Evolutionary conservation across 805 yeast genomes (phyloP).

Genomic region (Barnettozyma vustinii): DNA sequence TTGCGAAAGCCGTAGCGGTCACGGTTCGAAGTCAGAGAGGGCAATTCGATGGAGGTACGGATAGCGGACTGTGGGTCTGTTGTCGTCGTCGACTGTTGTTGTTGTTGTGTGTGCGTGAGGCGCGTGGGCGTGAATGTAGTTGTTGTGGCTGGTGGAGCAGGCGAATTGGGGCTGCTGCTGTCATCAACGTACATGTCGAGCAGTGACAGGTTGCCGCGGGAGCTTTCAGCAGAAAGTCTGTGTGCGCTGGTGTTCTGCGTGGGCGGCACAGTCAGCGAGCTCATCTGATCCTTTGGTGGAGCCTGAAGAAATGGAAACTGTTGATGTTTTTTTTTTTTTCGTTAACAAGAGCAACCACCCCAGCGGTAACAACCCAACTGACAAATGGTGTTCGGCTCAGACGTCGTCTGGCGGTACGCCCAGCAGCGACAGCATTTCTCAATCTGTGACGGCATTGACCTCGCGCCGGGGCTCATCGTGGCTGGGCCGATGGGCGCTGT

Average conservation of each 20-base stretch:
- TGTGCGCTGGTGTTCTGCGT: not conserved
- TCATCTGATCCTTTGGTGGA: not conserved
- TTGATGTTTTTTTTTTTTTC: not conserved
- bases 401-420: constrained; percentile 32
- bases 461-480: constrained; percentile 31
- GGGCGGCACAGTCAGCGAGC: not conserved
- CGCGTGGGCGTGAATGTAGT: not conserved
- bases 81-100: not conserved
- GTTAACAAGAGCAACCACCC: not conserved
- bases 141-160: not conserved
- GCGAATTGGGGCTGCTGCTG: not conserved
- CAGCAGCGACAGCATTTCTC: constrained; percentile 18
- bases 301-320: not conserved
- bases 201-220: not conserved
- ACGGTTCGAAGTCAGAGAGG: constrained; percentile 22
- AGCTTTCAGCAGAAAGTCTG: not conserved
- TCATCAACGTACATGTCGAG: constrained; percentile 2
- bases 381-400: constrained; percentile 22
- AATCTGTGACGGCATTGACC: constrained; percentile 27
- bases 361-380: not conserved
- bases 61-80: constrained; percentile 3
- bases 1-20: constrained; percentile 91
- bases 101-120: not conserved
- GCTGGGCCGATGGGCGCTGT: constrained; percentile 13
- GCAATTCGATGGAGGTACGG: constrained; percentile 14